These are phyloP conservation scores for Termitomyces sp. DNA, from an alignment of 768 basidiomycete species.

Conservation along the genomic window DNA sequence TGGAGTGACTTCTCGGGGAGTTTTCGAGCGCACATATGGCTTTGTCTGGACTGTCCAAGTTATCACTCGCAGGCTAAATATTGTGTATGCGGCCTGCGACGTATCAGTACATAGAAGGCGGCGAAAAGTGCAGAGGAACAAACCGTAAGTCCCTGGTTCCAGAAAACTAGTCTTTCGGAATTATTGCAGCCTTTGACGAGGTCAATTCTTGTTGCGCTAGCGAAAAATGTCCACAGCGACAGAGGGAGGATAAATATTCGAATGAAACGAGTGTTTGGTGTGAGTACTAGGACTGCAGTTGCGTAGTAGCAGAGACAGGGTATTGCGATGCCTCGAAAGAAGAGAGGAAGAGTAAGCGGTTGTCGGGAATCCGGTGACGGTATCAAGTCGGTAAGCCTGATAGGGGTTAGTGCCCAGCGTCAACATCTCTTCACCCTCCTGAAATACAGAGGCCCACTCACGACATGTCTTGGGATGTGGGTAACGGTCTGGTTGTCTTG, in stretches of 20 bases:
- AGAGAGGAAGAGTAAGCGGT: conserved; percentile 29
- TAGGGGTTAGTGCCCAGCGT: not conserved
- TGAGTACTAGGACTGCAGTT: conserved; percentile 50
- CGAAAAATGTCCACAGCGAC: conserved; percentile 39
- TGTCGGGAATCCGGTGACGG: conserved; percentile 27
- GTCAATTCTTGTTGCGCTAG: conserved; percentile 40
- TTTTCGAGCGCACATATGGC: conserved; percentile 27
- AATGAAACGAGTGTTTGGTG: conserved; percentile 37
- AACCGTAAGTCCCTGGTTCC: conserved; percentile 45
- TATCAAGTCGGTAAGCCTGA: conserved; percentile 23
- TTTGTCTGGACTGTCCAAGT: conserved; percentile 36
- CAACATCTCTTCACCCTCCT: not conserved
- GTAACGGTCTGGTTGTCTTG: not conserved
- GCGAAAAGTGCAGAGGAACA: conserved; percentile 12
- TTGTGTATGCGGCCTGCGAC: conserved; percentile 32
- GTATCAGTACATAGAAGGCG: not conserved
- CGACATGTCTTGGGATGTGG: conserved; percentile 12
- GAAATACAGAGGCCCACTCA: not conserved
- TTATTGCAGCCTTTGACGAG: conserved; percentile 29
- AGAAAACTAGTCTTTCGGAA: conserved; percentile 29
- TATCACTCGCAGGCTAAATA: conserved; percentile 32
- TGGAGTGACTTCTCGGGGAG: conserved; percentile 4
- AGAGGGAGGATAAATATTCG: conserved; percentile 47
- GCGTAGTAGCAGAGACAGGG: conserved; percentile 42
- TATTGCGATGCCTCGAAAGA: conserved; percentile 35